phyloP scores from a whole-genome alignment of 192 early-diverging fungal genomes.

The Coemansia guatemalensis region DNA sequence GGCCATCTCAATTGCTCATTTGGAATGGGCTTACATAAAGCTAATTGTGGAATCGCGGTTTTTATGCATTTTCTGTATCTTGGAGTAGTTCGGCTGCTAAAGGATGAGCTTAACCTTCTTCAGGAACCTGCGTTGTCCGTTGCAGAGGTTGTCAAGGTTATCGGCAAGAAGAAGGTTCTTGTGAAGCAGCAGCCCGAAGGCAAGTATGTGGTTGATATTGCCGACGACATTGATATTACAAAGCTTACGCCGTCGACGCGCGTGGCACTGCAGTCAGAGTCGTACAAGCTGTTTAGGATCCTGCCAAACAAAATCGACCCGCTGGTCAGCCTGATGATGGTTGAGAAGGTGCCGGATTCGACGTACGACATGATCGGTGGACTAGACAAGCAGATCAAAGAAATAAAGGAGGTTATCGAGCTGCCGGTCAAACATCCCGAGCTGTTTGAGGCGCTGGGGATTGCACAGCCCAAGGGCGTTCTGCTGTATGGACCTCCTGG shows the following conservation, averaged over 20 bases:
- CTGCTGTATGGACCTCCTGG: conserved; percentile 89
- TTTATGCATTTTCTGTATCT: neutral
- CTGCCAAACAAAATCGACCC: conserved; percentile 98
- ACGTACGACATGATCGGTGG: conserved; percentile 99
- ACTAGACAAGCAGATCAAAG: conserved; percentile 98
- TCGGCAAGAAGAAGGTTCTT: conserved; percentile 95
- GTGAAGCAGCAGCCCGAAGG: conserved; percentile 95
- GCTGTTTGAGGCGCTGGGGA: conserved; percentile 95
- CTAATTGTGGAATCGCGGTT: neutral
- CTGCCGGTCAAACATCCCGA: conserved; percentile 99
- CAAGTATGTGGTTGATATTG: conserved; percentile 97
- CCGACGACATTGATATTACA: conserved; percentile 86
- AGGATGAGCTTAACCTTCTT: conserved; percentile 94
- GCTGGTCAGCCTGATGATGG: conserved; percentile 99
- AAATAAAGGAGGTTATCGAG: conserved; percentile 99
- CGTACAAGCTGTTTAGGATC: conserved; percentile 92
- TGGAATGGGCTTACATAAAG: neutral
- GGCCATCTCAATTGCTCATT: neutral
- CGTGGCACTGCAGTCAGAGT: conserved; percentile 90
- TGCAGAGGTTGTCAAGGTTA: conserved; percentile 97
- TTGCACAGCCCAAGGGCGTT: conserved; percentile 99
- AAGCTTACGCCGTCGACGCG: conserved; percentile 90
- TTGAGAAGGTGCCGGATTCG: conserved; percentile 99
- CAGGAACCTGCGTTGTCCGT: conserved; percentile 97
- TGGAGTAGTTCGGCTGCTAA: conserved; percentile 80